Percentiles rank a stretch among this genome's conserved stretches.
phyloP scores from a whole-genome alignment of 2,329 filamentous ascomycete species.

The Fusarium clavum region DNA sequence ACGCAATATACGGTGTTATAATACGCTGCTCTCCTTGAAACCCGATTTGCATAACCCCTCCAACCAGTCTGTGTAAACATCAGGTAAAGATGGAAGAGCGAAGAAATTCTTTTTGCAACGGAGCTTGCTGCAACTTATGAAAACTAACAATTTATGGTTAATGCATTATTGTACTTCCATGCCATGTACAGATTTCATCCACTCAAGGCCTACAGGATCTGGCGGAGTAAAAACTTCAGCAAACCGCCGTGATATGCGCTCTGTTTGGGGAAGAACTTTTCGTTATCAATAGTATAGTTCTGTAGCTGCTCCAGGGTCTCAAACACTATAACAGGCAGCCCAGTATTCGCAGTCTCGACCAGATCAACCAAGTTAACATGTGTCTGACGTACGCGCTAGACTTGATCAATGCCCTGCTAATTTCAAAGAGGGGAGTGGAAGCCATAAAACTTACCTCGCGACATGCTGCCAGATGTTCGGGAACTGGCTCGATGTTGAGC shows the following conservation, averaged over 20 bases:
- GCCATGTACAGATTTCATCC: rapidly evolving
- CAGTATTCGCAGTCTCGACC: neutral
- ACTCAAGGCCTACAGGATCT: neutral
- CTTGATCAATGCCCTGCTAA: neutral
- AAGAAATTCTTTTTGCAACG: too few relatives aligned
- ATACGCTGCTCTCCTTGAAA: too few relatives aligned
- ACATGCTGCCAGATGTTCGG: neutral
- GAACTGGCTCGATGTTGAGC: neutral
- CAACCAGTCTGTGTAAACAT: too few relatives aligned
- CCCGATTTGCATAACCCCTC: too few relatives aligned
- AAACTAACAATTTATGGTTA: too few relatives aligned
- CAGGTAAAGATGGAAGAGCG: too few relatives aligned
- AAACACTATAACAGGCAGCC: neutral
- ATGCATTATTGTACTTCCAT: too few relatives aligned
- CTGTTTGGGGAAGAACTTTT: neutral
- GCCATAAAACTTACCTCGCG: neutral
- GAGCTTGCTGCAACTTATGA: too few relatives aligned
- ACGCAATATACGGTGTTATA: too few relatives aligned
- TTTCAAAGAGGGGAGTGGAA: neutral
- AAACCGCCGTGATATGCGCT: neutral
- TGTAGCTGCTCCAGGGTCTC: neutral
- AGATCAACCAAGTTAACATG: neutral
- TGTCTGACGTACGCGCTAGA: neutral
- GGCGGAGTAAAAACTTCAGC: neutral
- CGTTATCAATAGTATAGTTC: neutral